Conservation (phyloP, 805 yeast species). For the Pichia paraexigua region DNA sequence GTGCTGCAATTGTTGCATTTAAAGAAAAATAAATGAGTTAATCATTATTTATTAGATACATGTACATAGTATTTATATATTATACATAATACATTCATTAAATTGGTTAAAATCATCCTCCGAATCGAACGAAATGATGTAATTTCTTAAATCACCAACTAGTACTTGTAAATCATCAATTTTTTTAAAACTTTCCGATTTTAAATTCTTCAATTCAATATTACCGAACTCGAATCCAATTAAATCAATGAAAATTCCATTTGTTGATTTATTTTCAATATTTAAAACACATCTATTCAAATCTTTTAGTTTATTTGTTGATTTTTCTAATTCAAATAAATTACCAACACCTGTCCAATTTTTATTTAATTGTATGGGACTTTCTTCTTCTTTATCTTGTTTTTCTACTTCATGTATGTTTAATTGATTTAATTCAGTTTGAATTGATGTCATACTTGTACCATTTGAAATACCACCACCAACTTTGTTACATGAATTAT, state of each 20-base stretch:
- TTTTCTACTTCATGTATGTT: background rate
- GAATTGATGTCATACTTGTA: background rate
- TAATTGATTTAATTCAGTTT: background rate
- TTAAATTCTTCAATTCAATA: constrained; percentile 1
- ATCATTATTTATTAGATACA: background rate
- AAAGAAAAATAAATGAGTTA: background rate
- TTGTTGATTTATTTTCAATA: background rate
- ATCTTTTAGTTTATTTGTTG: constrained; percentile 3
- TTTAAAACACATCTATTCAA: constrained; percentile 12
- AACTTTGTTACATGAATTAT: background rate
- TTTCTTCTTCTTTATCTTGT: background rate
- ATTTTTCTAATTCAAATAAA: constrained; percentile 1
- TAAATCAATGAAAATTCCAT: constrained; percentile 5
- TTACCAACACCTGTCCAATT: constrained; percentile 8
- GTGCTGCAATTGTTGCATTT: constrained; percentile 57
- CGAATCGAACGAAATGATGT: constrained; percentile 10
- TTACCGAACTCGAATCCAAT: constrained; percentile 14
- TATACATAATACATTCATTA: constrained; percentile 4
- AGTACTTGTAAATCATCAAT: constrained; percentile 2
- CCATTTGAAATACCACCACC: background rate
- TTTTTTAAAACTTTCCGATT: background rate
- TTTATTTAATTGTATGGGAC: background rate
- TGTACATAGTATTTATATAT: background rate
- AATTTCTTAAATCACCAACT: constrained; percentile 2
- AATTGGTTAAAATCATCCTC: background rate